A percentile compares a stretch with the other conserved stretches of the same genome.
Evolutionary conservation across 495 filamentous ascomycete genomes (phyloP).

Genomic region (Mycothermus thermophilus): DNA sequence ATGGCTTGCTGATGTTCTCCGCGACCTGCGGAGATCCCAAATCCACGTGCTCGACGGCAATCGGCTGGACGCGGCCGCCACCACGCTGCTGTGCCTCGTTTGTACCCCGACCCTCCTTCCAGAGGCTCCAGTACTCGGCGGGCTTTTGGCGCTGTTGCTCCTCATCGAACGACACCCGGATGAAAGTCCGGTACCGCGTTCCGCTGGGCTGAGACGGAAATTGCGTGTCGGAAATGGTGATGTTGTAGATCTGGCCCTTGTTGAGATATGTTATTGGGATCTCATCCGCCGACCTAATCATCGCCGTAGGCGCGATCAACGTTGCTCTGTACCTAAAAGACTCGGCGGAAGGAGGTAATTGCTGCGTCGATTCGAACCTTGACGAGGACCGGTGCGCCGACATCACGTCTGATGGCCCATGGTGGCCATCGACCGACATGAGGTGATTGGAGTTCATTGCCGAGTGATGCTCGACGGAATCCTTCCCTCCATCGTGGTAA

Average conservation of each 20-base stretch:
- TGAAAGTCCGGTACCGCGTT: conserved; percentile 64
- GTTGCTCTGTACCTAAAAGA: conserved; percentile 88
- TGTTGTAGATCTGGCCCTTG: conserved; percentile 82
- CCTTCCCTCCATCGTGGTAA: neutral
- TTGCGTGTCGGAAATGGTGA: conserved; percentile 61
- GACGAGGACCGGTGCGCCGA: too few species aligned
- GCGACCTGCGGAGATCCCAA: conserved; percentile 55
- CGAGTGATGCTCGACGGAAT: conserved; percentile 36
- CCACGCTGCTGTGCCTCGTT: conserved; percentile 82
- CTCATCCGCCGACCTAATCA: conserved; percentile 75
- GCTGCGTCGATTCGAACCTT: neutral
- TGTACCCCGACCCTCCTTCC: conserved; percentile 85
- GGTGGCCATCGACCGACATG: neutral
- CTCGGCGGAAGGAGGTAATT: conserved; percentile 29
- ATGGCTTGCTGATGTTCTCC: conserved; percentile 55
- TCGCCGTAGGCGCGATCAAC: conserved; percentile 89
- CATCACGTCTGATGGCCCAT: neutral
- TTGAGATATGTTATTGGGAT: conserved; percentile 94
- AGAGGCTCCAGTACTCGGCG: conserved; percentile 78
- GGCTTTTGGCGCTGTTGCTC: conserved; percentile 76
- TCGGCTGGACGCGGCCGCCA: conserved; percentile 68
- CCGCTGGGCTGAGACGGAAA: conserved; percentile 28
- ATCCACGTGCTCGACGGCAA: conserved; percentile 90
- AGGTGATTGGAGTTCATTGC: conserved; percentile 38
- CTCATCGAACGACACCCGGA: conserved; percentile 90